Evolutionary conservation across 768 basidiomycete species (phyloP), one percentile per base, ranked within the genome.

Genomic region (Tremella yokohamensis): DNA sequence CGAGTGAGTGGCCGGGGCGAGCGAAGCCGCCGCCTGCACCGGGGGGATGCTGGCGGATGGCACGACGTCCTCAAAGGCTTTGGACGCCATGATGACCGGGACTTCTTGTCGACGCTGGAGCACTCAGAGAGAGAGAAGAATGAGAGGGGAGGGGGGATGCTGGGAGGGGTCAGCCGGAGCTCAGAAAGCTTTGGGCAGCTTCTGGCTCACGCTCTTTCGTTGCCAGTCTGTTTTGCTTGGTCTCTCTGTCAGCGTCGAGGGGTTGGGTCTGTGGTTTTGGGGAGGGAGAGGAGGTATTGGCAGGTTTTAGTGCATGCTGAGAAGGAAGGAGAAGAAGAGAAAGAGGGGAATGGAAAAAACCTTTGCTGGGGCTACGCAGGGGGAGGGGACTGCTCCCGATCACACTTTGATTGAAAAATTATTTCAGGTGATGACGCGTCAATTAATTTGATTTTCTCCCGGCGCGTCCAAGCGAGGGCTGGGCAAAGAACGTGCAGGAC

Each of bases 31-130:
- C 47, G 52, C 54, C 49, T 69, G 59, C 37, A 44, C 20, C 40
- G 57, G 40, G 16, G 65, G 50, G 22, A 68, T 57, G 40, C 60
- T 61, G 40, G 68, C 61, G 8, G 67, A 60, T 12, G 74, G 70
- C 16, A 73, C 64, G 15, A 49, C 62, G 16, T 65, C 67, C 39
- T 73, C 62, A 52, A 69, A 68, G 29, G 60, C 69, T 9, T 58
- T 39, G 48, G 40, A 20, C 44, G 53, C n/a, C 15, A 40, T 22
- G 44, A 18, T 38, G 45, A 29, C 9, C 24, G 18, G 12, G 25
- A 45, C 15, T 22, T 4, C 19, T 26, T 2, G 34, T 37, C n/a
- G 55, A 44, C 18, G 40, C n/a, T 48, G 26, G 20, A 49, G 20
- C 16, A 19, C 20, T 45, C 37, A 29, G 25, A 26, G 25, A 7